Evolutionary conservation across 1,284 basidiomycete genomes (phyloP).

Genomic region (Sporisorium iseilematis-ciliati): DNA sequence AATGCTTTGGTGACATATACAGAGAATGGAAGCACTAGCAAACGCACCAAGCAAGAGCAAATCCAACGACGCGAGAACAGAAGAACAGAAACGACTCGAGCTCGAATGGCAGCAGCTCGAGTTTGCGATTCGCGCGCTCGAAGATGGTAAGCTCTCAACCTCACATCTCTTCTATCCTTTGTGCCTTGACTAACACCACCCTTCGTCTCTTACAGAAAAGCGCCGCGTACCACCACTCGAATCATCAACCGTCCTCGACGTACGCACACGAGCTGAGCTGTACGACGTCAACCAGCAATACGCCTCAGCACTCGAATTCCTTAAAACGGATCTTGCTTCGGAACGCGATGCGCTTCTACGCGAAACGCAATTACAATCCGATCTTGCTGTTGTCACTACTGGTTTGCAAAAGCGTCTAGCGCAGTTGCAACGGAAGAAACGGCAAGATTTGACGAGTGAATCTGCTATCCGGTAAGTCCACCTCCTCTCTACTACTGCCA

Average conservation of each 20-base stretch:
- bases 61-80: not conserved
- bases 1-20: too few species aligned
- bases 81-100: constrained; percentile 19
- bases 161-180: not conserved
- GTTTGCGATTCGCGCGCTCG: constrained; percentile 29
- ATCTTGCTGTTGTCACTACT: constrained; percentile 22
- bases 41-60: constrained; percentile 2
- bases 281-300: constrained; percentile 39
- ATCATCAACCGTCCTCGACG: constrained; percentile 22
- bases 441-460: constrained; percentile 27
- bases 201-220: constrained; percentile 10
- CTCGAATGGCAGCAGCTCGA: constrained; percentile 49
- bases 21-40: constrained; percentile 24
- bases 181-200: not conserved
- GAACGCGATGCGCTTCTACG: constrained; percentile 31
- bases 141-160: constrained; percentile 26
- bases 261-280: constrained; percentile 40
- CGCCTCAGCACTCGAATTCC: constrained; percentile 18
- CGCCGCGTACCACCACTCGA: constrained; percentile 30
- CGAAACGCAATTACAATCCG: constrained; percentile 33
- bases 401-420: constrained; percentile 29
- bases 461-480: constrained; percentile 31
- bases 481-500: not conserved
- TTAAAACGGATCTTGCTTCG: constrained; percentile 20
- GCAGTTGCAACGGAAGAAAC: constrained; percentile 23